Conservation (phyloP, 768 basidiomycete genomes). For the Collybiopsis luxurians region DNA sequence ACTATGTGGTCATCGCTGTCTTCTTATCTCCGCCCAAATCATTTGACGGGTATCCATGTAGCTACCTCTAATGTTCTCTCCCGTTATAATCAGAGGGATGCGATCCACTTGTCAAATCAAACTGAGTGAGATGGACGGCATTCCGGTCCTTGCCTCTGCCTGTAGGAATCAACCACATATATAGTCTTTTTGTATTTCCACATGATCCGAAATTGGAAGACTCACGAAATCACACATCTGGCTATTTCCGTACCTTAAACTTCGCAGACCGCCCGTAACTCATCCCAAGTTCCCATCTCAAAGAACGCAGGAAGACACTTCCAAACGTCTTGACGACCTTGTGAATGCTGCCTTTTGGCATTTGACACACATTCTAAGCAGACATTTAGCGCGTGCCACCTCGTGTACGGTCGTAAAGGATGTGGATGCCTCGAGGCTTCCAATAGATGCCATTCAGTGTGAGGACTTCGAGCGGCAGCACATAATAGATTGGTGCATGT, state of each 20-base stretch:
- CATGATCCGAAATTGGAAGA: too few species aligned
- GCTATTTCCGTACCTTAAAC: neutral
- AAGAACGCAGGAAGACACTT: constrained; percentile 19
- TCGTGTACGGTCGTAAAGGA: constrained; percentile 15
- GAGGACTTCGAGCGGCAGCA: constrained; percentile 32
- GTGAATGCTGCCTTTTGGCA: constrained; percentile 18
- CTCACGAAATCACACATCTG: too few species aligned
- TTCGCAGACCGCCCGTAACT: constrained; percentile 4
- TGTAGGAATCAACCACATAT: too few species aligned
- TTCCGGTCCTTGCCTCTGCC: too few species aligned
- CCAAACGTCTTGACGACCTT: constrained; percentile 21
- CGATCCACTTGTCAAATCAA: too few species aligned
- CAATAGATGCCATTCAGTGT: constrained; percentile 42
- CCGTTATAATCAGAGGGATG: too few species aligned
- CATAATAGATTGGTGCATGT: constrained; percentile 29
- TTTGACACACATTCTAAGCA: constrained; percentile 16
- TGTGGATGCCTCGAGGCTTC: constrained; percentile 31
- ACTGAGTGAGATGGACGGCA: too few species aligned
- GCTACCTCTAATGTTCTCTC: too few species aligned
- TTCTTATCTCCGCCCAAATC: too few species aligned
- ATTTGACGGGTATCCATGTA: too few species aligned
- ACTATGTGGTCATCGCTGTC: too few species aligned
- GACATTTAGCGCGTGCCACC: constrained; percentile 19
- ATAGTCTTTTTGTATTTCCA: too few species aligned
- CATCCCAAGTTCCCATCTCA: constrained; percentile 17